Conservation (phyloP, 352 stramenopile genomes). For the Pythium vanterpoolii region DNA sequence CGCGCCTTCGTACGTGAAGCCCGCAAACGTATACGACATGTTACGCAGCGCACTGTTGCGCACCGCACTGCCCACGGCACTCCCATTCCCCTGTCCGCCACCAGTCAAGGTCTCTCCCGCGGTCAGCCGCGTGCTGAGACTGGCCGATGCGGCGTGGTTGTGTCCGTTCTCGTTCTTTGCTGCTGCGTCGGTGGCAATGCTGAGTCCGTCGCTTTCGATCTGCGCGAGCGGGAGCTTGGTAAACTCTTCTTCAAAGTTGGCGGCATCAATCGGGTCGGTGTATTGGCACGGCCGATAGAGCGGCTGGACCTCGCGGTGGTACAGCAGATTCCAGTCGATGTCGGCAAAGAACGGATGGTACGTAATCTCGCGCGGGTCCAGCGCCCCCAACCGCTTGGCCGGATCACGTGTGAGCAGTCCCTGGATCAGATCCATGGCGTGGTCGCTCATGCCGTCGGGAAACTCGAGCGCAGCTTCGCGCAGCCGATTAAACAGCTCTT, state of each 20-base stretch:
- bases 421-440: constrained; percentile 79
- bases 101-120: constrained; percentile 3
- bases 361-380: constrained; percentile 72
- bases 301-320: constrained; percentile 70
- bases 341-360: constrained; percentile 82
- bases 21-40: constrained; percentile 83
- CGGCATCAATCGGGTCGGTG: constrained; percentile 71
- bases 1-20: constrained; percentile 80
- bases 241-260: constrained; percentile 87
- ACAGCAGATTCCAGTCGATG: constrained; percentile 80
- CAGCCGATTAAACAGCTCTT: constrained; percentile 69
- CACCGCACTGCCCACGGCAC: constrained; percentile 33
- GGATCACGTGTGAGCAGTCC: constrained; percentile 92
- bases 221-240: constrained; percentile 75
- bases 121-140: constrained; percentile 16
- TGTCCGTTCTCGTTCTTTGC: not conserved
- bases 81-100: constrained; percentile 10
- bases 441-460: constrained; percentile 52
- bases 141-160: constrained; percentile 7
- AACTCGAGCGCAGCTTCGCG: constrained; percentile 71
- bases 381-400: constrained; percentile 87
- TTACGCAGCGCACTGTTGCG: constrained; percentile 70
- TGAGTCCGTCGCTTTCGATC: constrained; percentile 67
- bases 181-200: constrained; percentile 45
- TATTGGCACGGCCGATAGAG: constrained; percentile 83